phyloP scores from a whole-genome alignment of 2,329 filamentous ascomycete species.

The Colletotrichum sp. region DNA sequence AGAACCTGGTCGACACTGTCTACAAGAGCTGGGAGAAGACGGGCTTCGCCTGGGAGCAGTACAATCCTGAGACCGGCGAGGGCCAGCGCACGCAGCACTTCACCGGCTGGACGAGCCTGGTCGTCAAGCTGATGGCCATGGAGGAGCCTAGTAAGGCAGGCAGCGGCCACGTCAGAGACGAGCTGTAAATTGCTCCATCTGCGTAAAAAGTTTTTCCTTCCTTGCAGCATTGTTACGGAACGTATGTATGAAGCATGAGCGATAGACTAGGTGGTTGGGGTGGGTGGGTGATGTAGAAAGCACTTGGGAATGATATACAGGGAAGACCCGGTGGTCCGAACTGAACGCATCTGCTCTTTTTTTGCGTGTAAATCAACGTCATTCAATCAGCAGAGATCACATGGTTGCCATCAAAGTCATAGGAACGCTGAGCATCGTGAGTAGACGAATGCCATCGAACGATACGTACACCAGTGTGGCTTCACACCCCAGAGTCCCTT shows the following conservation, averaged over 20 bases:
- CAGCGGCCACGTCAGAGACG: slow-evolving; percentile 43
- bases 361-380: not conserved
- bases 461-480: not conserved
- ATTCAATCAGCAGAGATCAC: not conserved
- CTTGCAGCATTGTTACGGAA: not conserved
- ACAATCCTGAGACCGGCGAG: slow-evolving; percentile 88
- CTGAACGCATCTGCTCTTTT: not conserved
- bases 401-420: not conserved
- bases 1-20: slow-evolving; percentile 87
- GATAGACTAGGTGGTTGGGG: not conserved
- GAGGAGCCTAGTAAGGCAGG: slow-evolving; percentile 62
- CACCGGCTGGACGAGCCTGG: slow-evolving; percentile 97
- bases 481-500: not conserved
- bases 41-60: slow-evolving; percentile 98
- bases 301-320: not conserved
- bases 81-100: slow-evolving; percentile 99
- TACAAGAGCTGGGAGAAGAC: slow-evolving; percentile 88
- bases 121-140: slow-evolving; percentile 98
- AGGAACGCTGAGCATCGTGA: not conserved
- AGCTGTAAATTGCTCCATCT: slow-evolving; percentile 42
- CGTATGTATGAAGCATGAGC: slow-evolving; percentile 1
- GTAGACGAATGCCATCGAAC: not conserved
- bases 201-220: not conserved
- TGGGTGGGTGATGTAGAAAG: not conserved
- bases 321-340: not conserved